Evolutionary conservation across 139 green algal species (phyloP).

Genomic region (Chlorella sp.): DNA sequence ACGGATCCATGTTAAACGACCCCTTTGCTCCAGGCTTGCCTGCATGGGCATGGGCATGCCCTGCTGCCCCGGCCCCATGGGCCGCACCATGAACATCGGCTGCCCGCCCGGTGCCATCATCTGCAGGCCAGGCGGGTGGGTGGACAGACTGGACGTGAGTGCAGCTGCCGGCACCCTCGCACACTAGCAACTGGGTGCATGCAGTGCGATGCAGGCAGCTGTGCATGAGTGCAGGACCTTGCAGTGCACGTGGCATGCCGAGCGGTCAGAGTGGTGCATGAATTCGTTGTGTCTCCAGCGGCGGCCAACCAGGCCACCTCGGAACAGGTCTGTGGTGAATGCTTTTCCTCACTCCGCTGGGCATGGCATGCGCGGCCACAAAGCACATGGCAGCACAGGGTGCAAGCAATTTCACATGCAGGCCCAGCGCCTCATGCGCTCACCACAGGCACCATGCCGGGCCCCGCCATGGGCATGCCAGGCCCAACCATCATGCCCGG

Average conservation of each 20-base stretch:
- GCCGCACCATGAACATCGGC: slow-evolving; percentile 29
- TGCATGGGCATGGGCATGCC: slow-evolving; percentile 41
- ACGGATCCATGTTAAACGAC: neutral
- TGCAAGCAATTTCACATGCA: neutral
- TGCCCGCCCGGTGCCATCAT: slow-evolving; percentile 24
- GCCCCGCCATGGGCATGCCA: neutral
- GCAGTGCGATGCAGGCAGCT: neutral
- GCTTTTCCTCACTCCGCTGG: neutral
- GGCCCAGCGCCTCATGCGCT: neutral
- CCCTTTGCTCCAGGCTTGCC: neutral
- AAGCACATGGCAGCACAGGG: neutral
- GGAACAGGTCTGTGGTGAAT: neutral
- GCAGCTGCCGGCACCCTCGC: too few relatives aligned
- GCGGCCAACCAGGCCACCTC: too few relatives aligned
- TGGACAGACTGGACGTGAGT: too few relatives aligned
- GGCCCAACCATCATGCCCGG: neutral
- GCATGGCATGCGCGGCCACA: neutral
- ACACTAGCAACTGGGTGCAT: neutral
- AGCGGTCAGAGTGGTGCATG: neutral
- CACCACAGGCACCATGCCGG: neutral
- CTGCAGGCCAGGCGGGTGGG: neutral
- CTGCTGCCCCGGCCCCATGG: slow-evolving; percentile 26
- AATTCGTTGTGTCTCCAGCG: neutral
- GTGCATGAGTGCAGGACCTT: neutral
- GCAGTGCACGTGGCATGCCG: neutral